These are phyloP conservation scores for Trebouxia gelatinosa DNA, from an alignment of 163 green algal genomes.

Conservation along the genomic window DNA sequence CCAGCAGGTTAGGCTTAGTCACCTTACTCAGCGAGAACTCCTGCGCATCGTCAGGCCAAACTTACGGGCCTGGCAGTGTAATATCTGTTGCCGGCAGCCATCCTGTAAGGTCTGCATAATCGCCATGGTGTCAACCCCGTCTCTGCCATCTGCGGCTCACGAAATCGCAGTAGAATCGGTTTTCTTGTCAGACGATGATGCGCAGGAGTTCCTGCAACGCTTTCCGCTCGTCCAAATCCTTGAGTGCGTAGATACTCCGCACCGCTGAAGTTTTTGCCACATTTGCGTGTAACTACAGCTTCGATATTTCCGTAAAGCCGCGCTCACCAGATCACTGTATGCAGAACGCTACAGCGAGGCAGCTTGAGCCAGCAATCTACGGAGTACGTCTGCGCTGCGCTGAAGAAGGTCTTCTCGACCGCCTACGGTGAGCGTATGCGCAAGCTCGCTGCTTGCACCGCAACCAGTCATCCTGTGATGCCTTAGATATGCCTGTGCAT, in stretches of 20 bases:
- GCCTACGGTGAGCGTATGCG: slow-evolving; percentile 1
- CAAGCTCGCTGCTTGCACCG: background rate
- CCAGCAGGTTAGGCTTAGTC: too few species aligned
- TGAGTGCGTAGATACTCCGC: slow-evolving; percentile 5
- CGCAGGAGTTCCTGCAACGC: background rate
- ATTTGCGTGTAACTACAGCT: too few species aligned
- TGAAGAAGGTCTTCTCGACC: slow-evolving; percentile 18
- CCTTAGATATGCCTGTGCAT: background rate
- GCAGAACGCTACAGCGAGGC: slow-evolving; percentile 10
- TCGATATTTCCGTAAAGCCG: too few species aligned
- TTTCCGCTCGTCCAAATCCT: slow-evolving; percentile 13
- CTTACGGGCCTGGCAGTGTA: too few species aligned
- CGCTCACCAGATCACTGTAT: too few species aligned
- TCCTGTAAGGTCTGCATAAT: too few species aligned
- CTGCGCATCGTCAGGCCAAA: background rate
- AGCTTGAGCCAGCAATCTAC: background rate
- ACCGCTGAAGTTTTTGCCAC: background rate
- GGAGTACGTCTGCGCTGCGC: background rate
- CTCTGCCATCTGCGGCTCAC: slow-evolving; percentile 19
- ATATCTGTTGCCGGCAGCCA: too few species aligned
- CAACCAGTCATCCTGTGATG: background rate
- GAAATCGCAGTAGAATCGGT: background rate
- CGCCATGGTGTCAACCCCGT: slow-evolving; percentile 3
- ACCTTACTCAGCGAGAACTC: background rate
- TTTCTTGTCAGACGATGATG: slow-evolving; percentile 2